These are phyloP conservation scores for Echites panduratus DNA, from an alignment of 257 asterid species.

Conservation along the genomic window DNA sequence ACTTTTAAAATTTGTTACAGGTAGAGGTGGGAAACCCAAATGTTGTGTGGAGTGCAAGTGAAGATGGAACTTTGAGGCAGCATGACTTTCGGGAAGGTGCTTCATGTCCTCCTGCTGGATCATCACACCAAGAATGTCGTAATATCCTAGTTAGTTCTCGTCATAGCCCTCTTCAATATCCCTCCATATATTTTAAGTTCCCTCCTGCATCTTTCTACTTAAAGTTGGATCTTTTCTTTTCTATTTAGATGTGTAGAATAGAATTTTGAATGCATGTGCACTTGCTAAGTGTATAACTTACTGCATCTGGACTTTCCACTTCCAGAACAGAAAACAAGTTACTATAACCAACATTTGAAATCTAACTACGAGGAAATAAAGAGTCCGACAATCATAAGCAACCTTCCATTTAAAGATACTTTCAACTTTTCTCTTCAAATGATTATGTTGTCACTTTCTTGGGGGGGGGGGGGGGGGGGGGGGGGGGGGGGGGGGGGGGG, in stretches of 20 bases:
- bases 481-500: no score
- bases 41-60: conserved; percentile 99
- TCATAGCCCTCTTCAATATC: not conserved
- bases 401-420: no score
- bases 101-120: conserved; percentile 93
- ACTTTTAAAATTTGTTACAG: conserved; percentile 28
- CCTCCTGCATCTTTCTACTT: not conserved
- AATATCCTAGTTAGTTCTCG: conserved; percentile 78
- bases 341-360: no score
- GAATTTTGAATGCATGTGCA: not conserved
- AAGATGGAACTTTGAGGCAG: conserved; percentile 99
- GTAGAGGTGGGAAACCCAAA: conserved; percentile 96
- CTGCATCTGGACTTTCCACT: no score
- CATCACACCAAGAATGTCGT: conserved; percentile 90
- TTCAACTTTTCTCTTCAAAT: not conserved
- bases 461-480: no score
- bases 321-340: no score
- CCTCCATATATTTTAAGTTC: not conserved
- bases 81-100: conserved; percentile 96
- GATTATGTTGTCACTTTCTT: not conserved
- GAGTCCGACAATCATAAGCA: no score
- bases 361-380: no score
- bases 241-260: not conserved
- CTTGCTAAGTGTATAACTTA: not conserved
- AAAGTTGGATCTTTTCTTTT: not conserved